These are phyloP conservation scores for Geotrichum phurueaensis DNA, from an alignment of 1,139 yeast species.

Conservation along the genomic window DNA sequence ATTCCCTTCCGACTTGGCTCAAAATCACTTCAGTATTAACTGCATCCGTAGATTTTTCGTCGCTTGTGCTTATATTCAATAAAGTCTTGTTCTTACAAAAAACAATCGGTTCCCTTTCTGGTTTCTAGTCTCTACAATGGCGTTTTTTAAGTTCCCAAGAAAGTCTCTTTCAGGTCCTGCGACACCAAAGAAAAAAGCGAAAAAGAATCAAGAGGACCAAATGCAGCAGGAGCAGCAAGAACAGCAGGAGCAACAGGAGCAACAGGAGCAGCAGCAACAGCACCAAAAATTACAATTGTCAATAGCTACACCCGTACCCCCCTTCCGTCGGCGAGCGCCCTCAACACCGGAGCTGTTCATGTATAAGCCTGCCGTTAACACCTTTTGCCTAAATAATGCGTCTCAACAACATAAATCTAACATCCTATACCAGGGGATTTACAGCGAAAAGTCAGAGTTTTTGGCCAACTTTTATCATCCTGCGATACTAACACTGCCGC, in stretches of 20 bases:
- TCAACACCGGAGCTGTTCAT: neutral
- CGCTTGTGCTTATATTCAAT: neutral
- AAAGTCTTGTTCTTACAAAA: neutral
- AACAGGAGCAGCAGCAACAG: neutral
- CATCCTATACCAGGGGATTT: constrained; percentile 7
- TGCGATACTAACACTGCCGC: neutral
- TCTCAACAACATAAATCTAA: neutral
- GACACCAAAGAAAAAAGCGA: neutral
- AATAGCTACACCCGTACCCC: neutral
- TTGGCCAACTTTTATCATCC: constrained; percentile 2
- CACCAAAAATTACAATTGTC: no score
- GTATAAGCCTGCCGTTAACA: constrained; percentile 3
- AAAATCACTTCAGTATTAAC: neutral
- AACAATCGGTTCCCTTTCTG: neutral
- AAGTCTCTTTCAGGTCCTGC: neutral
- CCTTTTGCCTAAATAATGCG: neutral
- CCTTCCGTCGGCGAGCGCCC: neutral
- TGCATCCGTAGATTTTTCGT: neutral
- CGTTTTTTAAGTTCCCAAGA: neutral
- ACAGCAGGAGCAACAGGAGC: neutral
- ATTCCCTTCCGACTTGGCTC: no score
- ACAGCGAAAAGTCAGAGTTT: constrained; percentile 8
- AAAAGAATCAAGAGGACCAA: neutral
- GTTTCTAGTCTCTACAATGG: neutral
- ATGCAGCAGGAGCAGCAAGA: neutral